Base-by-base conservation (phyloP, 257 asterid species). In the Ligustrum vulgare region DNA sequence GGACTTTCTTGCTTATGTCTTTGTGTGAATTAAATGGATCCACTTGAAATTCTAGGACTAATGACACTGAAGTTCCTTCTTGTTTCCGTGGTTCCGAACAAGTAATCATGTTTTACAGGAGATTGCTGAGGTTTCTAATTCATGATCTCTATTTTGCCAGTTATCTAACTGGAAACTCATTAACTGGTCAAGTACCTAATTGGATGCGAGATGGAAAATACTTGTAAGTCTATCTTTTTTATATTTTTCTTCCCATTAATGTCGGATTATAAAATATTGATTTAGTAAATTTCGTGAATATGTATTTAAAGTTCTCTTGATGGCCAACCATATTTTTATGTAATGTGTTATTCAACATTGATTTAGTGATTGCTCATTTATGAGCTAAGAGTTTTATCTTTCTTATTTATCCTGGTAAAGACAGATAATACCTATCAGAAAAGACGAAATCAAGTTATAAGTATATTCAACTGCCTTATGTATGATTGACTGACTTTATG, bases 81-180 rank as follows among this genome's bases (percentile, higher is more conserved):
- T 60, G 6, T 73, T 76, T 15, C 65, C 7, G 51, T 71, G 12
- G 9, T 54, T 39, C 76, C 62, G 41, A 37, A 66, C 3, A 33
- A 47, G 10, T 37, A 6, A 9, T 33, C 3, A 18, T 56, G 45
- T 9, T 37, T 25, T 41, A 0, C 43, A 37, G 11, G 36, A 23
- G 23, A 23, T 9, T 69, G 8, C 39, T 77, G 41, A 36, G 51
- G 36, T 43, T 23, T 54, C 80, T 83, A 51, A 77, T 64, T 12
- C 45, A 56, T 60, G 45, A 34, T 65, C 45, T 51, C 73, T 49
- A 60, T 58, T 77, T 79, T 72, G 43, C 68, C 81, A 89, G 91
- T 65, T 89, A 87, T 81, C 77, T 89, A 41, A 84, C 91, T n/a
- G 90, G 94, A 67, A 89, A 89, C 84, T 78, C 81, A 63, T 79